Evolutionary conservation across 2,329 filamentous ascomycete species (phyloP).

Genomic region (Colletotrichum costaricense): DNA sequence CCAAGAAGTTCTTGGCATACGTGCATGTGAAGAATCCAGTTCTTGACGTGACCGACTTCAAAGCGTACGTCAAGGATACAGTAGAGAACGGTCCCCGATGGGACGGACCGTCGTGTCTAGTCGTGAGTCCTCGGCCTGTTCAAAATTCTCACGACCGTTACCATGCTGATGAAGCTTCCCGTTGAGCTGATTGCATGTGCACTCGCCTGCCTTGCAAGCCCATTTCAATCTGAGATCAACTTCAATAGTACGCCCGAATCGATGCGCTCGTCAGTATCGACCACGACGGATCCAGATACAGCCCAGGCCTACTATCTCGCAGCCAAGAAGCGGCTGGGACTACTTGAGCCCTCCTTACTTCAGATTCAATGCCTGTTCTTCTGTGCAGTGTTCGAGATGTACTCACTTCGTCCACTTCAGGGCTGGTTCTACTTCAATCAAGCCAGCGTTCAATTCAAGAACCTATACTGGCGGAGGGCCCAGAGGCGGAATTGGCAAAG

Average conservation of each 20-base stretch:
- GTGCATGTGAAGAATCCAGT: slow-evolving; percentile 49
- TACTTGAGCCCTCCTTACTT: slow-evolving; percentile 42
- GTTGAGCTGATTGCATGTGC: slow-evolving; percentile 45
- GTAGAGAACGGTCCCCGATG: slow-evolving; percentile 42
- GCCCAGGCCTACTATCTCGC: slow-evolving; percentile 42
- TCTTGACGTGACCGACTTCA: slow-evolving; percentile 39
- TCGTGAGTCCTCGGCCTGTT: slow-evolving; percentile 38
- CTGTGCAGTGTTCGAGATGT: slow-evolving; percentile 48
- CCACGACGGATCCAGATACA: slow-evolving; percentile 12
- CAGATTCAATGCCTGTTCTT: slow-evolving; percentile 46
- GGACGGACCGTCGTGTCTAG: slow-evolving; percentile 43
- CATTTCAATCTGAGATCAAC: slow-evolving; percentile 35
- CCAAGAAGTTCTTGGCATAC: slow-evolving; percentile 43
- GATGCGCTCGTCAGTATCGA: neutral
- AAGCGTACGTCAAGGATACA: slow-evolving; percentile 38
- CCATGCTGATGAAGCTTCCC: neutral
- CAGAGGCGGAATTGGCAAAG: neutral
- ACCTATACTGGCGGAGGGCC: slow-evolving; percentile 29
- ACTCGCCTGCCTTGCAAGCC: slow-evolving; percentile 42
- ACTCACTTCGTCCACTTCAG: slow-evolving; percentile 44
- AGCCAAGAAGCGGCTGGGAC: slow-evolving; percentile 44
- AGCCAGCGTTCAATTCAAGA: slow-evolving; percentile 42
- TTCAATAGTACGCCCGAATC: slow-evolving; percentile 19
- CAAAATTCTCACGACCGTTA: neutral
- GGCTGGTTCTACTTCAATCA: slow-evolving; percentile 46